phyloP scores from a whole-genome alignment of 306 rosid species.

The Begonia fuchsioides region DNA sequence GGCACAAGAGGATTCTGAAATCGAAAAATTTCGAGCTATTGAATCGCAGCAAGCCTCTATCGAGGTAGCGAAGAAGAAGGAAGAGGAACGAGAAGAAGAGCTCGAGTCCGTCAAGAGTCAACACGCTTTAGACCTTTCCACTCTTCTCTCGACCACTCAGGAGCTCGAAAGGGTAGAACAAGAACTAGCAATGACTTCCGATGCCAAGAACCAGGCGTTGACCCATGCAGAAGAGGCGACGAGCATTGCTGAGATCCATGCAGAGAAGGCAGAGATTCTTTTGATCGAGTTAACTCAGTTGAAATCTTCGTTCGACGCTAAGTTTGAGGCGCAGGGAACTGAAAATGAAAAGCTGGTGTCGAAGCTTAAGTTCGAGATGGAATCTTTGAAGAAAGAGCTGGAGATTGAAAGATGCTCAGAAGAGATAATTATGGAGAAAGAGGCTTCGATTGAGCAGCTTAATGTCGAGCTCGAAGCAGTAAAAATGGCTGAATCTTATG shows the following conservation, averaged over 20 bases:
- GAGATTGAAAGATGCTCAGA: conserved; percentile 36
- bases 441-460: conserved; percentile 54
- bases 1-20: conserved; percentile 81
- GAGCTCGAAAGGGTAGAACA: conserved; percentile 79
- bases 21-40: conserved; percentile 87
- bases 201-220: conserved; percentile 90
- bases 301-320: conserved; percentile 61
- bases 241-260: conserved; percentile 77
- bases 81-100: conserved; percentile 79
- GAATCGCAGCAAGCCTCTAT: conserved; percentile 95
- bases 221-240: conserved; percentile 90
- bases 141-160: conserved; percentile 65
- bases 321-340: conserved; percentile 50
- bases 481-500: conserved; percentile 74
- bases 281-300: conserved; percentile 50
- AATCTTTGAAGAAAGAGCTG: conserved; percentile 42
- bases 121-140: conserved; percentile 66
- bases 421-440: conserved; percentile 45
- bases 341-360: conserved; percentile 33
- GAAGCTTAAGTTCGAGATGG: conserved; percentile 50
- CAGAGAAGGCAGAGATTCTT: conserved; percentile 60
- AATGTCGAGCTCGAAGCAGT: conserved; percentile 80
- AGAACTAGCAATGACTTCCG: conserved; percentile 64
- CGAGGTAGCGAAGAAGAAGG: conserved; percentile 71
- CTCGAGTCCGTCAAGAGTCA: conserved; percentile 68